These are phyloP conservation scores for Tripidium arundinaceum DNA, from an alignment of 202 grass and related monocot genomes.

Conservation along the genomic window DNA sequence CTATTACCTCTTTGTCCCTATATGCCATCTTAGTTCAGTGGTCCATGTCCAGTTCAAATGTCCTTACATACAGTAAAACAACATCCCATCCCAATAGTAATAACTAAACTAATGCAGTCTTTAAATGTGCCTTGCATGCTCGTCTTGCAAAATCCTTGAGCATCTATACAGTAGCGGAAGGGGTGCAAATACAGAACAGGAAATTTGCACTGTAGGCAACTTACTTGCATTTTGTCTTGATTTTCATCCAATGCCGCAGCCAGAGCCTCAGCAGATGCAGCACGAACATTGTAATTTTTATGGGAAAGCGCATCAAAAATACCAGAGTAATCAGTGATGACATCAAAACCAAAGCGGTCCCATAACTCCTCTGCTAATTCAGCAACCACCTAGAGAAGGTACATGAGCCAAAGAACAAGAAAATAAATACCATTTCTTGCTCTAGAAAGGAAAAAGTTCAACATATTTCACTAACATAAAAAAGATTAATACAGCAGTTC, in stretches of 20 bases:
- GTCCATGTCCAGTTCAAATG: neutral
- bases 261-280: slow-evolving; percentile 88
- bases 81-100: neutral
- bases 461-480: slow-evolving; percentile 9
- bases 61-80: neutral
- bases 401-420: slow-evolving; percentile 21
- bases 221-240: slow-evolving; percentile 81
- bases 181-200: slow-evolving; percentile 9
- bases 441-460: neutral
- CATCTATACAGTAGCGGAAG: neutral
- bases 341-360: slow-evolving; percentile 87
- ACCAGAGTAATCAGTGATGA: slow-evolving; percentile 78
- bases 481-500: slow-evolving; percentile 11
- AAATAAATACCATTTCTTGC: slow-evolving; percentile 12
- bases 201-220: slow-evolving; percentile 14
- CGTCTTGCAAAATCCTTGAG: neutral
- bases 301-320: slow-evolving; percentile 84
- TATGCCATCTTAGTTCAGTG: neutral
- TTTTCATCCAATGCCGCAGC: slow-evolving; percentile 93
- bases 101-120: neutral
- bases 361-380: slow-evolving; percentile 93
- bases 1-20: neutral
- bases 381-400: slow-evolving; percentile 63
- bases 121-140: neutral
- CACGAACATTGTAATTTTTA: slow-evolving; percentile 82